Percentiles rank a stretch among this genome's conserved stretches.
Evolutionary conservation across 2,329 filamentous ascomycete species (phyloP).

Genomic region (Colletotrichum abscissum): DNA sequence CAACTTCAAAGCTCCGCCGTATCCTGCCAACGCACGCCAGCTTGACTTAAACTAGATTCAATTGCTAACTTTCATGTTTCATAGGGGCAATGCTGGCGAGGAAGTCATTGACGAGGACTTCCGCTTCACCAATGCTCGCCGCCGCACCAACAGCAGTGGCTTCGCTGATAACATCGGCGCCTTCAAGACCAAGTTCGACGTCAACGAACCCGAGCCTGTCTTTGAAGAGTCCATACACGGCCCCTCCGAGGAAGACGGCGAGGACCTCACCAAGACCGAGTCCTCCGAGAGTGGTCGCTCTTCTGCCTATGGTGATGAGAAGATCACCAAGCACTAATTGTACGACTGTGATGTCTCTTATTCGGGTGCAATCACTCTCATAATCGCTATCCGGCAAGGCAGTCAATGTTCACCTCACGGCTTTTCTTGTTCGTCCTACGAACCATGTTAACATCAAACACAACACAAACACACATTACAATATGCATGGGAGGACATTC

Average conservation of each 20-base stretch:
- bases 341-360: background rate
- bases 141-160: slow-evolving; percentile 90
- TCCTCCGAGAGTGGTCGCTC: slow-evolving; percentile 71
- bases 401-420: slow-evolving; percentile 16
- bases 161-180: slow-evolving; percentile 76
- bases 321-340: slow-evolving; percentile 41
- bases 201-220: slow-evolving; percentile 87
- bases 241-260: slow-evolving; percentile 62
- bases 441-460: slow-evolving; percentile 5
- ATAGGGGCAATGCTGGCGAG: slow-evolving; percentile 84
- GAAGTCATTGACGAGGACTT: slow-evolving; percentile 88
- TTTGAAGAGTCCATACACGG: slow-evolving; percentile 91
- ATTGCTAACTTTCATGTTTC: slow-evolving; percentile 25
- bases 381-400: slow-evolving; percentile 11
- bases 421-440: background rate
- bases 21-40: background rate
- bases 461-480: slow-evolving; percentile 7
- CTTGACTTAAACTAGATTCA: background rate
- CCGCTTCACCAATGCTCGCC: slow-evolving; percentile 86
- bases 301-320: slow-evolving; percentile 62
- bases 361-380: slow-evolving; percentile 14
- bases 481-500: slow-evolving; percentile 4
- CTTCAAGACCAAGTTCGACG: slow-evolving; percentile 98
- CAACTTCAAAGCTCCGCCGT: background rate
- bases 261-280: slow-evolving; percentile 67